A percentile compares a stretch with the other conserved stretches of the same genome.
Conservation (phyloP, 306 rosid genomes). For the Ceratonia siliqua region DNA sequence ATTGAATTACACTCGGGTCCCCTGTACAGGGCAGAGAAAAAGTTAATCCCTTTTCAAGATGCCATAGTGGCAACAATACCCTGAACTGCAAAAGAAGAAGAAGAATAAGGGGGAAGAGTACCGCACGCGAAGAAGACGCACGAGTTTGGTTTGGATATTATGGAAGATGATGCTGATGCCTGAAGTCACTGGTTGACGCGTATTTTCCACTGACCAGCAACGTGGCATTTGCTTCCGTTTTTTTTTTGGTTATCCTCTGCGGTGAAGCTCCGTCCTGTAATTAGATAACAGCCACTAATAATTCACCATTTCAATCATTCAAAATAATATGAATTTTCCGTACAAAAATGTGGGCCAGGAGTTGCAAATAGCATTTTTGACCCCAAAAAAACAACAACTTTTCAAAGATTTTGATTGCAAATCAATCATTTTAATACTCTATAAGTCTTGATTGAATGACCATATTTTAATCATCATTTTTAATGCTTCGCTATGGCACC, state of each 20-base stretch:
- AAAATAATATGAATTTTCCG: too few relatives aligned
- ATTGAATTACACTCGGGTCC: constrained; percentile 11
- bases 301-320: not conserved
- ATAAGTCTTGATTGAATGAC: not conserved
- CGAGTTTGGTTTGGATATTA: constrained; percentile 5
- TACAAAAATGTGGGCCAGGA: not conserved
- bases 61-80: not conserved
- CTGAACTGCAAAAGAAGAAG: not conserved
- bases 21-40: not conserved
- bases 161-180: not conserved
- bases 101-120: not conserved
- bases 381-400: not conserved
- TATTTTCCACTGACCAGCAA: constrained; percentile 3
- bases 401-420: not conserved
- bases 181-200: constrained; percentile 9
- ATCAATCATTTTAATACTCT: not conserved
- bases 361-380: not conserved
- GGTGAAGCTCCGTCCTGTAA: not conserved
- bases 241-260: not conserved
- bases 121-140: constrained; percentile 4
- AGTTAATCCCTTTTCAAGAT: not conserved
- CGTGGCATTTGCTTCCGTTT: not conserved
- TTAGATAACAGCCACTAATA: not conserved
- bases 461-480: not conserved
- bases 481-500: not conserved